Percentiles rank a stretch among this genome's conserved stretches.
Evolutionary conservation across 768 basidiomycete genomes (phyloP).

Genomic region (Tylopilus sp.): DNA sequence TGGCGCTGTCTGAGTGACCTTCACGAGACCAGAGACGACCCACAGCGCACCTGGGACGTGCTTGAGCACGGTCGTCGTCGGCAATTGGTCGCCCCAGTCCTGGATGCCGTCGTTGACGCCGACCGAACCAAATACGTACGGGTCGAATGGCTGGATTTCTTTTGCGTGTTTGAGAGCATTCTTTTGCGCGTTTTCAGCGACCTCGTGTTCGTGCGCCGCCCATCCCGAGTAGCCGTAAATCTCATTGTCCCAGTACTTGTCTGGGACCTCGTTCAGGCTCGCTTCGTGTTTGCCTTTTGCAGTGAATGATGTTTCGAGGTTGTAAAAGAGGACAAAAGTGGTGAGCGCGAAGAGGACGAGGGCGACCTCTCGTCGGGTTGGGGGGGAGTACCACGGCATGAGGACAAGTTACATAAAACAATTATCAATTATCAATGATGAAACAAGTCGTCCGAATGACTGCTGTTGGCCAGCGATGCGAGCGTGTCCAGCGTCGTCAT

Average conservation of each 20-base stretch:
- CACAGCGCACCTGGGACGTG: slow-evolving; percentile 59
- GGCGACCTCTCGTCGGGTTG: slow-evolving; percentile 69
- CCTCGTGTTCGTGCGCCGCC: slow-evolving; percentile 45
- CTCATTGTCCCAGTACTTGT: slow-evolving; percentile 49
- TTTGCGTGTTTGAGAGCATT: slow-evolving; percentile 32
- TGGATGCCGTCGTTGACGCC: slow-evolving; percentile 51
- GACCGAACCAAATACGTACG: slow-evolving; percentile 22
- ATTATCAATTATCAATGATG: no score
- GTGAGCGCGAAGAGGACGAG: slow-evolving; percentile 64
- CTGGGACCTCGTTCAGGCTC: slow-evolving; percentile 17
- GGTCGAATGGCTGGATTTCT: slow-evolving; percentile 20
- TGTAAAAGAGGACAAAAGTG: slow-evolving; percentile 68
- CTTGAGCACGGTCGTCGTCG: slow-evolving; percentile 51
- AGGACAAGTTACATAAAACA: neutral
- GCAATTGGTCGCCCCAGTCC: slow-evolving; percentile 55
- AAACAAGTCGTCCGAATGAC: slow-evolving; percentile 9
- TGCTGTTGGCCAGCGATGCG: slow-evolving; percentile 19
- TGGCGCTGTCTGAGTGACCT: slow-evolving; percentile 1
- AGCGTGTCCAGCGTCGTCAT: slow-evolving; percentile 31
- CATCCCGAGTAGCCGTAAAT: slow-evolving; percentile 71
- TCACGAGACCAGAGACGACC: neutral
- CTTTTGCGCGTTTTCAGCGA: slow-evolving; percentile 54
- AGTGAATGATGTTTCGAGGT: slow-evolving; percentile 63
- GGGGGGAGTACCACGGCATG: slow-evolving; percentile 65
- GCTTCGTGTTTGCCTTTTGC: slow-evolving; percentile 38